Evolutionary conservation across 2,329 filamentous ascomycete genomes (phyloP).

Genomic region (Thelonectria rubi): DNA sequence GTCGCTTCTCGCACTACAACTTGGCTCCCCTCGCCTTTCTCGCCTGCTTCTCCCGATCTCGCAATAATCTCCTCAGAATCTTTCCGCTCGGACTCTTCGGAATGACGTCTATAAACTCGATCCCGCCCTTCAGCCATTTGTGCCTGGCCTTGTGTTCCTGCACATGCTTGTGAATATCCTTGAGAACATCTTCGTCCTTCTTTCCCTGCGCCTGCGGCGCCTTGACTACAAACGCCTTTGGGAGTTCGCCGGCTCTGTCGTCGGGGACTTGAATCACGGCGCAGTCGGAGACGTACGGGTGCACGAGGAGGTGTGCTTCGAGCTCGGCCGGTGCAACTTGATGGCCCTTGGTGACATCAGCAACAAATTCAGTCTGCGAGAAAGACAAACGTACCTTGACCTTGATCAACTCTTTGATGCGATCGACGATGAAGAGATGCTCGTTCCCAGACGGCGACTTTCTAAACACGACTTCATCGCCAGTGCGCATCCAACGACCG

Average conservation of each 20-base stretch:
- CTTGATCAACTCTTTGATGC: slow-evolving; percentile 75
- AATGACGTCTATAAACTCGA: slow-evolving; percentile 71
- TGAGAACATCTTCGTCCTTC: slow-evolving; percentile 57
- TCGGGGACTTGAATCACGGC: slow-evolving; percentile 77
- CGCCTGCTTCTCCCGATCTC: slow-evolving; percentile 68
- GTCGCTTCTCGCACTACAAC: slow-evolving; percentile 2
- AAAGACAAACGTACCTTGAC: slow-evolving; percentile 64
- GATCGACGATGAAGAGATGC: slow-evolving; percentile 84
- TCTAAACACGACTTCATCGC: slow-evolving; percentile 79
- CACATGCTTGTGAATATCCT: slow-evolving; percentile 66
- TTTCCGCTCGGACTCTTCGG: slow-evolving; percentile 79
- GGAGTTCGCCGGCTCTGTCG: slow-evolving; percentile 66
- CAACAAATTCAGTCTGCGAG: not conserved
- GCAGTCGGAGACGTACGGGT: slow-evolving; percentile 74
- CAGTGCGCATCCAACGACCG: slow-evolving; percentile 80
- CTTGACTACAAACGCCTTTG: slow-evolving; percentile 68
- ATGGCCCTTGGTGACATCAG: slow-evolving; percentile 45
- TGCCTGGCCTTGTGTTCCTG: slow-evolving; percentile 71
- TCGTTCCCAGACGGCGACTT: slow-evolving; percentile 72
- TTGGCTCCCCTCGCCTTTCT: slow-evolving; percentile 8
- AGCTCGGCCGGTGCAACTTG: slow-evolving; percentile 83
- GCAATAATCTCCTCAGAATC: slow-evolving; percentile 72
- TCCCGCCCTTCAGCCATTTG: slow-evolving; percentile 69
- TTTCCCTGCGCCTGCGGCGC: slow-evolving; percentile 57
- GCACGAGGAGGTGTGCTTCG: slow-evolving; percentile 76